Conservation (phyloP, 2,329 filamentous ascomycete species). For the Talaromyces verruculosus region DNA sequence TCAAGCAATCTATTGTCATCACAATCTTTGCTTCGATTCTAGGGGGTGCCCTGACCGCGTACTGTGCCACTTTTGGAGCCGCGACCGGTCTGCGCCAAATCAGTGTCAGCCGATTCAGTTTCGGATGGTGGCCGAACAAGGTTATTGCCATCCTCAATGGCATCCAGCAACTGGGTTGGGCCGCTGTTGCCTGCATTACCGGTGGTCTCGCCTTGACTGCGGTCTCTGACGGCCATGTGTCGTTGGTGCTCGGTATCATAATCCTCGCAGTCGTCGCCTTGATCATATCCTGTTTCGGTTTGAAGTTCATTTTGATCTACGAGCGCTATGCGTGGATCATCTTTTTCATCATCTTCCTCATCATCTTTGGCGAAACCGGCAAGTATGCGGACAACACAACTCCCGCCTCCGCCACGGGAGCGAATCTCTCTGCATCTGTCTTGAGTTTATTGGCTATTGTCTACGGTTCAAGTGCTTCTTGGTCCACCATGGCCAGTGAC, state of each 20-base stretch:
- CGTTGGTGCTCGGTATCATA: conserved; percentile 28
- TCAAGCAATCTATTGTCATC: conserved; percentile 48
- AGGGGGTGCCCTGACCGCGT: conserved; percentile 46
- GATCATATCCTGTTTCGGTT: conserved; percentile 30
- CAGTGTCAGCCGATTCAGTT: conserved; percentile 51
- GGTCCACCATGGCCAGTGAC: conserved; percentile 50
- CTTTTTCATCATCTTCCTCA: conserved; percentile 43
- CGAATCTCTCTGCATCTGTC: conserved; percentile 41
- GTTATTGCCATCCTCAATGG: conserved; percentile 47
- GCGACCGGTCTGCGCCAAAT: conserved; percentile 54
- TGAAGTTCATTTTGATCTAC: conserved; percentile 31
- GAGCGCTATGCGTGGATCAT: conserved; percentile 36
- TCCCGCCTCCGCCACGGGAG: conserved; percentile 37
- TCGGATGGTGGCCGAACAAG: conserved; percentile 55
- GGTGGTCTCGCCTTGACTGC: conserved; percentile 36
- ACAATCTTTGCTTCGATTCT: conserved; percentile 51
- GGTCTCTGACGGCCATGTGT: conserved; percentile 36
- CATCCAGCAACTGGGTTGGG: conserved; percentile 36
- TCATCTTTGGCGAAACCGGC: conserved; percentile 51
- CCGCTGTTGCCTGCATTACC: conserved; percentile 33
- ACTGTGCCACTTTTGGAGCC: conserved; percentile 53
- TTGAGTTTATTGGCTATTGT: conserved; percentile 49
- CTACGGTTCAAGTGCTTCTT: conserved; percentile 53
- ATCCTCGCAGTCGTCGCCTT: conserved; percentile 32
- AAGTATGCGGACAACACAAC: conserved; percentile 43